Percentiles rank a stretch among this genome's conserved stretches.
phyloP scores from a whole-genome alignment of 306 rosid species.

The Dicorynia guianensis region DNA sequence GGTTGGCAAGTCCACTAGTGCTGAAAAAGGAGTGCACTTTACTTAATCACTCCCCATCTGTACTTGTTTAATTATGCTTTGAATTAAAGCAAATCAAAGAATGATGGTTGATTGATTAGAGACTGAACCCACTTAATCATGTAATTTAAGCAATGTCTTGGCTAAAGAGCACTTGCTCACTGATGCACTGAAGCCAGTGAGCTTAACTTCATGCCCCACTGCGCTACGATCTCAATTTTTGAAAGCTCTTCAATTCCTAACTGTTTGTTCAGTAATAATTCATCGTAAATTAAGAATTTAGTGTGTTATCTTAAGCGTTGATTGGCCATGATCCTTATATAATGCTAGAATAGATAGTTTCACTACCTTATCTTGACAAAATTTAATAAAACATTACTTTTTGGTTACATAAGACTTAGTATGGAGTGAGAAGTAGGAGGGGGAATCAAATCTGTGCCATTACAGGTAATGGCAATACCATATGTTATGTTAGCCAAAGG shows the following conservation, averaged over 20 bases:
- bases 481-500: too few species aligned
- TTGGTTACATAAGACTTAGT: too few species aligned
- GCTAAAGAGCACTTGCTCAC: conserved; percentile 2
- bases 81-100: conserved; percentile 7
- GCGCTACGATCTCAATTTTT: neutral
- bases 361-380: too few species aligned
- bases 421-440: too few species aligned
- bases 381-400: too few species aligned
- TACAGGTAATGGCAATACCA: too few species aligned
- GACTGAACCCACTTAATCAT: conserved; percentile 1
- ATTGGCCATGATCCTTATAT: too few species aligned
- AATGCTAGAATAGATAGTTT: too few species aligned
- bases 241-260: neutral
- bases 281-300: too few species aligned
- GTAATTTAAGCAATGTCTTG: neutral
- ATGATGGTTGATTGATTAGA: conserved; percentile 10
- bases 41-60: neutral
- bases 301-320: too few species aligned
- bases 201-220: neutral
- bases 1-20: neutral
- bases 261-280: too few species aligned
- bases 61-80: conserved; percentile 18
- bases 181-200: neutral
- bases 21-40: neutral
- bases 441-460: too few species aligned